Percentiles rank a stretch among this genome's conserved stretches.
Evolutionary conservation across 116 monocot genomes (phyloP).

Genomic region (Thalassia testudinum): DNA sequence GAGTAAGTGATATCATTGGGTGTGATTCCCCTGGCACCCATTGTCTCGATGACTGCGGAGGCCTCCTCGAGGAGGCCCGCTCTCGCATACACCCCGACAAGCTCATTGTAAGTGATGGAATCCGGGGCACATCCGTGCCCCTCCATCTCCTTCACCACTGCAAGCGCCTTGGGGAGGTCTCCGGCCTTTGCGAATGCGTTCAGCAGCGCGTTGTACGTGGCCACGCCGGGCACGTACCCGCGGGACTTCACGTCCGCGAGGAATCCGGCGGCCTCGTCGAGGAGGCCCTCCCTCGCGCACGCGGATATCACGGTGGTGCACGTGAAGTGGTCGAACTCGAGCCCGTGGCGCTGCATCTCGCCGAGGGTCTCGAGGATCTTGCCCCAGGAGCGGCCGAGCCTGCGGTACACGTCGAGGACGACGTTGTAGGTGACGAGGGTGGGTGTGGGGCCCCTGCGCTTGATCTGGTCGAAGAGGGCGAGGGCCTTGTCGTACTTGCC

Average conservation of each 20-base stretch:
- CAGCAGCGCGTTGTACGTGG: constrained; percentile 64
- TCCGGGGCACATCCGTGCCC: constrained; percentile 41
- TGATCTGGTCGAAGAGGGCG: constrained; percentile 28
- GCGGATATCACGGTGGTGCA: constrained; percentile 79
- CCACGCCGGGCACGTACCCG: constrained; percentile 53
- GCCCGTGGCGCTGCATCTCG: constrained; percentile 41
- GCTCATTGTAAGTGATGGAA: constrained; percentile 77
- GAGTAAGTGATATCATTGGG: constrained; percentile 81
- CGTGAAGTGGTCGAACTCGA: constrained; percentile 79
- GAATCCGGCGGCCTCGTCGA: constrained; percentile 63
- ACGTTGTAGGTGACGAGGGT: constrained; percentile 89
- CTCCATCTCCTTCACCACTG: constrained; percentile 77
- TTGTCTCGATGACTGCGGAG: constrained; percentile 40
- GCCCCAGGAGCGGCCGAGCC: constrained; percentile 56
- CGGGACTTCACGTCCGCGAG: constrained; percentile 30
- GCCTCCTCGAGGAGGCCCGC: constrained; percentile 67
- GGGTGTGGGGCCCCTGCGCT: constrained; percentile 37
- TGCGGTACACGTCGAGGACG: constrained; percentile 67
- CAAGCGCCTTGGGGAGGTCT: constrained; percentile 37
- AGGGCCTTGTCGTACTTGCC: constrained; percentile 32
- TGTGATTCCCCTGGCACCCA: constrained; percentile 52
- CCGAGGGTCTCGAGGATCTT: constrained; percentile 42
- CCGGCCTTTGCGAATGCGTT: constrained; percentile 84
- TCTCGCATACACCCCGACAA: constrained; percentile 59
- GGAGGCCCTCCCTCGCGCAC: constrained; percentile 67